Evolutionary conservation across 306 rosid genomes (phyloP).

Genomic region (Prunus persica): Prunus_persica_NCBIv2 NC_034016.1:19042001-19042500

Average conservation of each 20-base stretch:
- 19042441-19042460: neutral
- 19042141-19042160: conserved; percentile 13
- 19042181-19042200: conserved; percentile 29
- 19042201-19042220: conserved; percentile 82
- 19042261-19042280: conserved; percentile 4
- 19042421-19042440: conserved; percentile 13
- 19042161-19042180: conserved; percentile 24
- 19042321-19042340: neutral
- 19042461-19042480: conserved; percentile 27
- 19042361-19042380: neutral
- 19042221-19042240: conserved; percentile 87
- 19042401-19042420: neutral
- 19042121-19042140: conserved; percentile 12
- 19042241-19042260: conserved; percentile 68
- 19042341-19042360: neutral
- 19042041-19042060: conserved; percentile 82
- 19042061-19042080: conserved; percentile 85
- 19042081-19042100: conserved; percentile 80
- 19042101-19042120: conserved; percentile 50
- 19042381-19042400: neutral
- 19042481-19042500: conserved; percentile 84
- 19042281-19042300: conserved; percentile 1
- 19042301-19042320: neutral
- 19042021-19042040: conserved; percentile 77
- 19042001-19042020: conserved; percentile 88